These are phyloP conservation scores for Beta vulgaris DNA, from an alignment of 148 eudicot genomes.

Conservation along the genomic window DNA sequence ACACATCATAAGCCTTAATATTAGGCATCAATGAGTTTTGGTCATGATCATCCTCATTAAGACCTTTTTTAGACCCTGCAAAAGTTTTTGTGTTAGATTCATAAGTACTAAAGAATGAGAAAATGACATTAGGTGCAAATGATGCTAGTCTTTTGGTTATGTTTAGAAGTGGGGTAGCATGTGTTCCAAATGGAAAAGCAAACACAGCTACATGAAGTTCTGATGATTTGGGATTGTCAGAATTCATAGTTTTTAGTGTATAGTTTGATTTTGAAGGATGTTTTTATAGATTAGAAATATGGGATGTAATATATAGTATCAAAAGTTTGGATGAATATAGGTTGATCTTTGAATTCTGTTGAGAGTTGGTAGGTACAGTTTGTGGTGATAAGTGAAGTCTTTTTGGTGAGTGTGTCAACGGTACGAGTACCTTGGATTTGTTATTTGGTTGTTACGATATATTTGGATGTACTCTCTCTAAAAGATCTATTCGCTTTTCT, in stretches of 20 bases:
- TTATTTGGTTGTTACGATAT: no score
- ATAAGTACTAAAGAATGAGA: background rate
- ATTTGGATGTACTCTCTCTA: no score
- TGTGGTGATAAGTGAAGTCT: no score
- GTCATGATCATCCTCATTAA: background rate
- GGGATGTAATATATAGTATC: no score
- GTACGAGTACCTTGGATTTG: no score
- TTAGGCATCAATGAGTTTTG: background rate
- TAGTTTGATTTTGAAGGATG: background rate
- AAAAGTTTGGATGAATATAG: no score
- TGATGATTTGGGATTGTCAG: background rate
- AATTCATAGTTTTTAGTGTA: background rate
- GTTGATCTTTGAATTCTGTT: no score
- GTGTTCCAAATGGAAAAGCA: slow-evolving; percentile 23
- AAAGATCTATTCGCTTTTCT: no score
- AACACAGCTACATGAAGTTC: slow-evolving; percentile 21
- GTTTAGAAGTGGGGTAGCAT: slow-evolving; percentile 21
- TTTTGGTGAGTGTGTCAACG: no score
- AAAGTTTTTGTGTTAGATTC: background rate
- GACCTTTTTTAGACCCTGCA: background rate
- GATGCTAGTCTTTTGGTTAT: slow-evolving; percentile 22
- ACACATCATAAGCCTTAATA: background rate
- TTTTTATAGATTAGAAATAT: no score
- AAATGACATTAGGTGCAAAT: slow-evolving; percentile 7
- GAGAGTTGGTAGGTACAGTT: no score